Base-by-base conservation (phyloP, 2,329 filamentous ascomycete genomes). In the Alternaria atra region DNA sequence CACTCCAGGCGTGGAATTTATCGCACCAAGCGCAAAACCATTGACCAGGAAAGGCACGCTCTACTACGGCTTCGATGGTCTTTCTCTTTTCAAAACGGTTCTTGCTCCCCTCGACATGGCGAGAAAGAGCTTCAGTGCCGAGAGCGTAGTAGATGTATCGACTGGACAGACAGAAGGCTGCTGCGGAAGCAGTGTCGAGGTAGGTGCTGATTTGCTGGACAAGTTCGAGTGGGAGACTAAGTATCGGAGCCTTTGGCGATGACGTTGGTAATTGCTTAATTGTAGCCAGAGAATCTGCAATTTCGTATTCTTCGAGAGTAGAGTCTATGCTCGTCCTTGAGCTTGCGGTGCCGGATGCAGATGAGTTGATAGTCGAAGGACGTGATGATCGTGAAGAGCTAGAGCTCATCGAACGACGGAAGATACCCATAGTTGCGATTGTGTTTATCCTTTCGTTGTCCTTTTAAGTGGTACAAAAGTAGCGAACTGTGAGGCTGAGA, bases 11-110 rank as follows among this genome's bases (percentile, higher is more conserved):
- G 30, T 77, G 75, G 60, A 77, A 77, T 29, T 52, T 66, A 37
- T 75, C 73, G 61, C 75, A 77, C 74, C 73, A 77, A 2, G 72
- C 70, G 57, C 75, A 77, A 65, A 71, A 75, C 73, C 73, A 77
- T 52, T 73, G 65, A 1, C 65, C 67, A 1, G 74, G 73, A 40
- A 77, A 75, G 1, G 75, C 74, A 8, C 73, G 71, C 54, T 77
- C 75, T 13, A 77, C 67, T 6, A 75, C 68, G 1, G 55, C 60
- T 51, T 71, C 68, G 34, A 74, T 70, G 2, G 62, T 68, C 13
- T 66, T 48, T 2, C 75, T 61, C 29, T 67, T 69, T 15, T 73
- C 66, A 32, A 71, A 64, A 0, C 64, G 71, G 12, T 58, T 61
- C n/a, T 52, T 57, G 2, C 60, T 55, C 4, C 52, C 51, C 5